Conservation (phyloP, 768 basidiomycete species). For the Holtermanniella nyarrowii region DNA sequence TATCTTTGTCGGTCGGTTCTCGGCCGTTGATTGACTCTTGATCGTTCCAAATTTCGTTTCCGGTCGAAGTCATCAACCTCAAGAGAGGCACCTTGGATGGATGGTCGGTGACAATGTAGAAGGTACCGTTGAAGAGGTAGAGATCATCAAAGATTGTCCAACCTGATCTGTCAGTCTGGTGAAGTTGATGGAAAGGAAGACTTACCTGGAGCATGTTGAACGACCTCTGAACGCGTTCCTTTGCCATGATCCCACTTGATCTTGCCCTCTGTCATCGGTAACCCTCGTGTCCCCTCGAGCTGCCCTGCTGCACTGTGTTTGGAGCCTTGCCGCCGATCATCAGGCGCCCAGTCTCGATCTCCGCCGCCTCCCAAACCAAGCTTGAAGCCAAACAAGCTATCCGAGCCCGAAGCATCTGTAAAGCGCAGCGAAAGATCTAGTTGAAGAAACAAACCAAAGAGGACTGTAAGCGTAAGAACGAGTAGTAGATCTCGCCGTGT, state of each 20-base stretch:
- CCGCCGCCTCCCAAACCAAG: constrained; percentile 11
- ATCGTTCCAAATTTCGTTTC: constrained; percentile 52
- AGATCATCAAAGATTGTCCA: constrained; percentile 84
- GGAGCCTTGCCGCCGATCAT: not conserved
- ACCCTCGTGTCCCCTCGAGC: constrained; percentile 5
- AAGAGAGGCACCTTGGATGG: constrained; percentile 58
- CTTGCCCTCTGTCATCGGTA: constrained; percentile 30
- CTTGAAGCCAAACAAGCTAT: constrained; percentile 16
- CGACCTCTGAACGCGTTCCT: constrained; percentile 48
- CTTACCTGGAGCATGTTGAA: constrained; percentile 67
- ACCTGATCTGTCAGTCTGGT: constrained; percentile 51
- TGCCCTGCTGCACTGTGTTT: not conserved
- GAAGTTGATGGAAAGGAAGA: constrained; percentile 4
- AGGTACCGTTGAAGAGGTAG: constrained; percentile 68
- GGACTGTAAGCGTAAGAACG: constrained; percentile 54
- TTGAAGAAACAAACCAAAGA: constrained; percentile 66
- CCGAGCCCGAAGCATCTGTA: constrained; percentile 36
- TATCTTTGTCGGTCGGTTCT: constrained; percentile 65
- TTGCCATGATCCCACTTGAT: constrained; percentile 30
- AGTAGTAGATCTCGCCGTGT: constrained; percentile 65
- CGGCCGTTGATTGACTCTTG: constrained; percentile 47
- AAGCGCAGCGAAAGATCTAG: constrained; percentile 55
- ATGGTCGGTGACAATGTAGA: constrained; percentile 69
- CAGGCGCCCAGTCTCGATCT: constrained; percentile 2
- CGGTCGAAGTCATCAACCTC: constrained; percentile 62